These are phyloP conservation scores for Leccinum cinnamomeum DNA, from an alignment of 1,284 basidiomycete genomes.

Conservation along the genomic window DNA sequence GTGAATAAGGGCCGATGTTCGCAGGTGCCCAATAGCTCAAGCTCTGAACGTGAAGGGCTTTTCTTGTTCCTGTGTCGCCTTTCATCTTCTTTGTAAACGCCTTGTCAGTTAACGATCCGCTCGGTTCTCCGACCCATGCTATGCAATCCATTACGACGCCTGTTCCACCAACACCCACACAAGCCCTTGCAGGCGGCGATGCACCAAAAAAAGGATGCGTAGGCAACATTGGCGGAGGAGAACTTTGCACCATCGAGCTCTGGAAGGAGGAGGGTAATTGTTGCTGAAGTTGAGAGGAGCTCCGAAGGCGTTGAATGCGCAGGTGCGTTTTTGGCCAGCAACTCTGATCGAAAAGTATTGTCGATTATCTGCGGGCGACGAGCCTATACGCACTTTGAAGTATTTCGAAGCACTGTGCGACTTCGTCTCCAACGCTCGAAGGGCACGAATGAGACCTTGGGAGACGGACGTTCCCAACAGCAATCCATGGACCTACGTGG, in stretches of 20 bases:
- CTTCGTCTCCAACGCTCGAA: conserved; percentile 64
- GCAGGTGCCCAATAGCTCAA: conserved; percentile 99
- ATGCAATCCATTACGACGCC: conserved; percentile 77
- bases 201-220: conserved; percentile 80
- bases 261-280: conserved; percentile 85
- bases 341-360: conserved; percentile 13
- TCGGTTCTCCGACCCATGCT: conserved; percentile 49
- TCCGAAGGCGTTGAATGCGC: neutral
- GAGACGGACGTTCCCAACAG: conserved; percentile 54
- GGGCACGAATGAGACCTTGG: conserved; percentile 25
- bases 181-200: conserved; percentile 92
- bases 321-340: conserved; percentile 13
- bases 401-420: conserved; percentile 56
- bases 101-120: conserved; percentile 14
- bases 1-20: conserved; percentile 98
- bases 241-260: conserved; percentile 72
- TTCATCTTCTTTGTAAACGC: conserved; percentile 27
- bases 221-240: conserved; percentile 73
- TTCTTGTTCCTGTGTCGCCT: conserved; percentile 41
- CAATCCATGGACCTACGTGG: conserved; percentile 50
- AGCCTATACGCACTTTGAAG: conserved; percentile 49
- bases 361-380: neutral
- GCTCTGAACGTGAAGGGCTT: conserved; percentile 90
- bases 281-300: conserved; percentile 62
- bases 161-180: conserved; percentile 67